phyloP scores from a whole-genome alignment of 2,329 filamentous ascomycete genomes.

The Neofusicoccum kwambonambiense region DNA sequence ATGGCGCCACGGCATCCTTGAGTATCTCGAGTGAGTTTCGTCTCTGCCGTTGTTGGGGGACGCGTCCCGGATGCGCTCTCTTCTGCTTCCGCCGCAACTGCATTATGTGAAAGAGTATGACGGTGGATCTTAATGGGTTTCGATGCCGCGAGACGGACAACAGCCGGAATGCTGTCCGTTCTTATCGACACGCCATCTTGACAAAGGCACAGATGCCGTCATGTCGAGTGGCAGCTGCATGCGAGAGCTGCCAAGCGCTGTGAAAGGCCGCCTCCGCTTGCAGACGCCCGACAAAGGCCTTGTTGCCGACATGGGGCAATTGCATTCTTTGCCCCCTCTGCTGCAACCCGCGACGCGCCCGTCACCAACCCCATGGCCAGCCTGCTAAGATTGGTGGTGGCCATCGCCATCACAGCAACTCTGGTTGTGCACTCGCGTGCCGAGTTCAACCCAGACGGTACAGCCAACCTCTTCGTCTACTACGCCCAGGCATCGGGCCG shows the following conservation, averaged over 20 bases:
- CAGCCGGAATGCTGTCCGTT: not conserved
- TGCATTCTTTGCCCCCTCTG: not conserved
- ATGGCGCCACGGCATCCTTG: conserved; percentile 3
- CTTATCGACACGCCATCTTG: not conserved
- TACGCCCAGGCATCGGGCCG: conserved; percentile 7
- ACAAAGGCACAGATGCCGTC: not conserved
- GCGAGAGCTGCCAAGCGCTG: not conserved
- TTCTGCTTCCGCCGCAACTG: not conserved
- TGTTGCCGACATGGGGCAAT: not conserved
- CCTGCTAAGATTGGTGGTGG: not conserved
- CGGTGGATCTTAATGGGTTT: too few relatives aligned
- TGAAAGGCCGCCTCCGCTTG: not conserved
- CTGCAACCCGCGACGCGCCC: not conserved
- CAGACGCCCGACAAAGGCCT: not conserved
- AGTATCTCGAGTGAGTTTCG: conserved; percentile 10
- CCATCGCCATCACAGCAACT: not conserved
- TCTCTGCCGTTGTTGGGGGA: not conserved
- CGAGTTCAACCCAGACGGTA: not conserved
- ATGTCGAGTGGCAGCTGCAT: not conserved
- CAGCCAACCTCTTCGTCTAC: conserved; percentile 6
- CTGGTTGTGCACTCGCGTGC: not conserved
- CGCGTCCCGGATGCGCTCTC: not conserved
- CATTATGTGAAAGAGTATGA: not conserved
- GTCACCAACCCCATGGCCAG: not conserved
- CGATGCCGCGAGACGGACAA: too few relatives aligned